Evolutionary conservation across 2,329 filamentous ascomycete genomes (phyloP).

Genomic region (Ascochyta lentis): DNA sequence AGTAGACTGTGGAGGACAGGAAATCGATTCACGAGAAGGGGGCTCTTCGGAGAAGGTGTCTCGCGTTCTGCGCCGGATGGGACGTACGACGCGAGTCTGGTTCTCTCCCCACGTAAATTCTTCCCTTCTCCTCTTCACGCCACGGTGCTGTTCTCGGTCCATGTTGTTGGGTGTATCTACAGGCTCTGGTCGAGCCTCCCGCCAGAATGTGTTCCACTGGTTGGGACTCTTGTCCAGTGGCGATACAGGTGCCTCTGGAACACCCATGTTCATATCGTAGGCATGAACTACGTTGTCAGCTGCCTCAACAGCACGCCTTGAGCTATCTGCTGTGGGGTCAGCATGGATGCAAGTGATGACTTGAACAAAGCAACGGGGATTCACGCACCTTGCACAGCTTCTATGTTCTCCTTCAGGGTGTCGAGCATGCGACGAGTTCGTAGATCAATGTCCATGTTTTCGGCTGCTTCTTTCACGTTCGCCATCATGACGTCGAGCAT

Average conservation of each 20-base stretch:
- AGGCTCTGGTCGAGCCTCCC: constrained; percentile 52
- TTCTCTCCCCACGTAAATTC: constrained; percentile 41
- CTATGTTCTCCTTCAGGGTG: constrained; percentile 71
- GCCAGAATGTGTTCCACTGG: constrained; percentile 36
- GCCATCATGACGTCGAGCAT: constrained; percentile 81
- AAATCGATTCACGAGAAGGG: constrained; percentile 23
- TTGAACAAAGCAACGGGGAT: constrained; percentile 10
- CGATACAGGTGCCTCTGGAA: constrained; percentile 67
- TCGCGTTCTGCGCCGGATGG: constrained; percentile 35
- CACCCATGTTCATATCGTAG: constrained; percentile 76
- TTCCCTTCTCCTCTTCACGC: constrained; percentile 54
- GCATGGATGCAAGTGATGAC: background rate
- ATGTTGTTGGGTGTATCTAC: constrained; percentile 53
- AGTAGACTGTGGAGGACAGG: constrained; percentile 22
- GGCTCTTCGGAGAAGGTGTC: constrained; percentile 43
- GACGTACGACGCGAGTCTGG: constrained; percentile 34
- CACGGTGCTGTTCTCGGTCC: constrained; percentile 46
- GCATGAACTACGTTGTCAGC: constrained; percentile 79
- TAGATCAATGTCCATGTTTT: constrained; percentile 60
- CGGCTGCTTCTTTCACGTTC: constrained; percentile 70
- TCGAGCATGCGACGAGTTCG: constrained; percentile 64
- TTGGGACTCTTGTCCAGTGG: constrained; percentile 44
- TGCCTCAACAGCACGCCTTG: constrained; percentile 73
- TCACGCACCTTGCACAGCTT: constrained; percentile 70
- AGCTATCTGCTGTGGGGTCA: constrained; percentile 62